Conservation (phyloP, 495 filamentous ascomycete species). For the Podospora appendiculata region DNA sequence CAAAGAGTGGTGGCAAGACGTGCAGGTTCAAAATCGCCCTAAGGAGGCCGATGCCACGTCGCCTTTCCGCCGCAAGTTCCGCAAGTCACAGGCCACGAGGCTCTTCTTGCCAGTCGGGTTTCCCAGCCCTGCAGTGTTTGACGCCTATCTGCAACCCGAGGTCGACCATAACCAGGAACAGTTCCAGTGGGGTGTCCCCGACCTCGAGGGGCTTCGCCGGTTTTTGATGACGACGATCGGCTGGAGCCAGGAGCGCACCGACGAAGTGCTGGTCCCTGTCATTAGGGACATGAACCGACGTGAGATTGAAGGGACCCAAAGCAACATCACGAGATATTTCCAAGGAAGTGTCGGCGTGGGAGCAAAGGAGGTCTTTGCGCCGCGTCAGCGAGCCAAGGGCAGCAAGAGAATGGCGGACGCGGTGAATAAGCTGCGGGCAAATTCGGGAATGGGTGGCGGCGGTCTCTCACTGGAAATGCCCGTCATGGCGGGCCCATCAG, state of each 20-base stretch:
- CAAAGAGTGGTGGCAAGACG: constrained; percentile 75
- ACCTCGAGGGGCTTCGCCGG: constrained; percentile 73
- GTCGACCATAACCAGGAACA: constrained; percentile 69
- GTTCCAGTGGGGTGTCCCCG: constrained; percentile 94
- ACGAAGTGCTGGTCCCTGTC: constrained; percentile 90
- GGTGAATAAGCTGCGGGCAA: constrained; percentile 54
- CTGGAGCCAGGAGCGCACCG: constrained; percentile 83
- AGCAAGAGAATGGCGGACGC: constrained; percentile 82
- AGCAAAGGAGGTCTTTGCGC: constrained; percentile 64
- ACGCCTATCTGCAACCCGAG: constrained; percentile 78
- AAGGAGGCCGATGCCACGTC: constrained; percentile 45
- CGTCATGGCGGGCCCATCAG: constrained; percentile 5
- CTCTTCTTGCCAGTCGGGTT: constrained; percentile 77
- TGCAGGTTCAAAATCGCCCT: constrained; percentile 51
- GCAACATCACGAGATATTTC: constrained; percentile 92
- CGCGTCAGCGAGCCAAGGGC: constrained; percentile 55
- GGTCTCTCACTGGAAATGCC: constrained; percentile 14
- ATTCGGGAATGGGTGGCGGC: constrained; percentile 10
- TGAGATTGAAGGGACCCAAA: constrained; percentile 82
- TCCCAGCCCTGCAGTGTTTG: constrained; percentile 59
- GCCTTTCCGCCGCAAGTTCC: constrained; percentile 77
- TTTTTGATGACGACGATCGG: constrained; percentile 93
- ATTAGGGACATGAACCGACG: constrained; percentile 89
- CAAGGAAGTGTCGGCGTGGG: constrained; percentile 31
- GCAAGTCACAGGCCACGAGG: constrained; percentile 62